Evolutionary conservation across 139 green algal species (phyloP), one percentile per base, ranked within the genome.

Genomic region (Chlorella sp.): DNA sequence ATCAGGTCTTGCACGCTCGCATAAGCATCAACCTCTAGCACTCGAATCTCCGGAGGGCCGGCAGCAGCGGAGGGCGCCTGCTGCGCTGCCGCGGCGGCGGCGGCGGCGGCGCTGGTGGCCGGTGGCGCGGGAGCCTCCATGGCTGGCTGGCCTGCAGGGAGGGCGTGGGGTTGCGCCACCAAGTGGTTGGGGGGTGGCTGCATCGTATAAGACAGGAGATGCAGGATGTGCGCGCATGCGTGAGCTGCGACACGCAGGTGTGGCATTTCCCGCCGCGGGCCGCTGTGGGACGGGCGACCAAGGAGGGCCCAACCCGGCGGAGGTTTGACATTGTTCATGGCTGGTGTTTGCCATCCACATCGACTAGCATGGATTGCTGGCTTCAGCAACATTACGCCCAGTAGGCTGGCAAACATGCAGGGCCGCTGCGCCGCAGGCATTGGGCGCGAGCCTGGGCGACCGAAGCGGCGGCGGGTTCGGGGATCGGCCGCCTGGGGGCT

Each of bases 1-100:
- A 94, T 94, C 73, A 94, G 90, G 65, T 94, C 91, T 51, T 90
- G 87, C 24, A 94, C 91, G 36, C 76, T 87, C 30, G 73, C 81
- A 75, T 89, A 94, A 22, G 91, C 91, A 54, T 90, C 84, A 26
- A 93, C 80, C 46, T 93, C 89, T 3, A 91, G 62, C 32, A 92
- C 83, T 62, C 91, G 85, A 20, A 89, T 86, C 68, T 86, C 80
- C 2, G 79, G 64, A 8, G 79, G 64, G 20, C 36, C 41, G 30
- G 11, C 62, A 3, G 30, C 41, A 7, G 14, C 43, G 0, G 62
- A 62, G 0, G 44, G 4, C 58, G 58, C 58, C 5, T 8, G 11
- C 58, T 9, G 9, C 67, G 62, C 67, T 36, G 69, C 13, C 8
- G 41, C 43, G 11, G 41, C 72, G 38, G 72, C 72, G 2, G 72